Percentiles rank a stretch among this genome's conserved stretches.
Evolutionary conservation across 1,284 basidiomycete species (phyloP).

Genomic region (Polyporus tsugae): DNA sequence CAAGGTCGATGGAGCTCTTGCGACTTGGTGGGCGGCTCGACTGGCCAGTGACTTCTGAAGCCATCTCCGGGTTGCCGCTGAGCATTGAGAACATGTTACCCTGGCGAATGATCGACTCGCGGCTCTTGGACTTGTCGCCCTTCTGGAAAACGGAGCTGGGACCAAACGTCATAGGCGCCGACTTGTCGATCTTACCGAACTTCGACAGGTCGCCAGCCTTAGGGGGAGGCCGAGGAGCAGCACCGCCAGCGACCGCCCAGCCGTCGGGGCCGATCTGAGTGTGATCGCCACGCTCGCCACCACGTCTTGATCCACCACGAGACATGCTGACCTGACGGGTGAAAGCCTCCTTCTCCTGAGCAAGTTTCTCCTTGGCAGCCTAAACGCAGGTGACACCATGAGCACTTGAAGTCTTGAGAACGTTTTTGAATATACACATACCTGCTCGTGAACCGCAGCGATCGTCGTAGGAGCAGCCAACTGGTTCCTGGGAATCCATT

Average conservation of each 20-base stretch:
- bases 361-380: slow-evolving; percentile 77
- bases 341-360: slow-evolving; percentile 67
- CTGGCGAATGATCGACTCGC: slow-evolving; percentile 75
- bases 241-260: slow-evolving; percentile 83
- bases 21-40: slow-evolving; percentile 56
- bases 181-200: slow-evolving; percentile 87
- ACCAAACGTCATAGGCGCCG: slow-evolving; percentile 71
- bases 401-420: not conserved
- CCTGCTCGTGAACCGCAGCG: slow-evolving; percentile 89
- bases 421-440: slow-evolving; percentile 54
- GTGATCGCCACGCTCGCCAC: slow-evolving; percentile 74
- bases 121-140: slow-evolving; percentile 60
- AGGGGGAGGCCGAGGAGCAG: slow-evolving; percentile 66
- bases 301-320: slow-evolving; percentile 87
- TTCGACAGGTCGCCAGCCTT: slow-evolving; percentile 89
- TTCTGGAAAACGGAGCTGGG: slow-evolving; percentile 85
- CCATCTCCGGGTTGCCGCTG: slow-evolving; percentile 63
- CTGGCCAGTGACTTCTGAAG: slow-evolving; percentile 61
- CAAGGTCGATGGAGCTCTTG: slow-evolving; percentile 59
- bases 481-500: slow-evolving; percentile 82
- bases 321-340: slow-evolving; percentile 64
- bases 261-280: slow-evolving; percentile 75
- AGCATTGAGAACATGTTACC: slow-evolving; percentile 92
- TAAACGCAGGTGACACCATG: slow-evolving; percentile 37
- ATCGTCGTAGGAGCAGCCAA: slow-evolving; percentile 90